These are phyloP conservation scores for Kodamaea laetipori DNA, from an alignment of 805 yeast species.

Conservation along the genomic window DNA sequence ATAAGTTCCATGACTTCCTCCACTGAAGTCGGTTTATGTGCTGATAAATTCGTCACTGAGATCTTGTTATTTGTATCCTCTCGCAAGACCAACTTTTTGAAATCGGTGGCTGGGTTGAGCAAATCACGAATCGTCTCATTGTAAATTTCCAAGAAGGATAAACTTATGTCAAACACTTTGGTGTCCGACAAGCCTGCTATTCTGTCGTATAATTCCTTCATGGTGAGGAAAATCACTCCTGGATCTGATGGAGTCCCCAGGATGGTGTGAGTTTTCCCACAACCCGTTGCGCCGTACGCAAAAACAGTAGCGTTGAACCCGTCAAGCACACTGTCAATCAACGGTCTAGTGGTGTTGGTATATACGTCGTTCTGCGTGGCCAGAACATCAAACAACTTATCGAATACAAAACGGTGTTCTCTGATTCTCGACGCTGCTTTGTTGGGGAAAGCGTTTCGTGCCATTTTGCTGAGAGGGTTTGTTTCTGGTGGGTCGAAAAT, in stretches of 20 bases:
- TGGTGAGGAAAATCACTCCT: slow-evolving; percentile 77
- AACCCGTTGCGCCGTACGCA: slow-evolving; percentile 97
- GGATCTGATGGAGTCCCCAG: slow-evolving; percentile 73
- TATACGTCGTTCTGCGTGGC: slow-evolving; percentile 71
- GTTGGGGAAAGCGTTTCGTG: slow-evolving; percentile 44
- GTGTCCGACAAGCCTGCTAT: slow-evolving; percentile 60
- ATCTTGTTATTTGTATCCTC: slow-evolving; percentile 71
- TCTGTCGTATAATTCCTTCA: slow-evolving; percentile 68
- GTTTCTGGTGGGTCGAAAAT: slow-evolving; percentile 83
- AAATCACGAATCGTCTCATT: slow-evolving; percentile 87
- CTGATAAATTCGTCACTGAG: slow-evolving; percentile 68
- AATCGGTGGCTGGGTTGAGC: slow-evolving; percentile 54
- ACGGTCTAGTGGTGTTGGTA: slow-evolving; percentile 63
- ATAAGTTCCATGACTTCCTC: slow-evolving; percentile 81
- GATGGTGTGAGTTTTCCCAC: slow-evolving; percentile 95
- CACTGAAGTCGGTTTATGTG: slow-evolving; percentile 61
- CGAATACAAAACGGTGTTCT: slow-evolving; percentile 83
- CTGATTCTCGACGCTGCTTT: slow-evolving; percentile 50
- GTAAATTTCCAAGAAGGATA: slow-evolving; percentile 84
- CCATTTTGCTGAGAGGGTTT: slow-evolving; percentile 59
- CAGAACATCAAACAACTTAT: slow-evolving; percentile 67
- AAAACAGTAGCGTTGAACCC: slow-evolving; percentile 91
- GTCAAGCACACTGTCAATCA: slow-evolving; percentile 72
- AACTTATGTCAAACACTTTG: slow-evolving; percentile 57
- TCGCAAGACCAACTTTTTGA: slow-evolving; percentile 57